Evolutionary conservation across 352 stramenopile genomes (phyloP), one percentile per base, ranked within the genome.

Genomic region (Globisporangium sylvaticum): DNA sequence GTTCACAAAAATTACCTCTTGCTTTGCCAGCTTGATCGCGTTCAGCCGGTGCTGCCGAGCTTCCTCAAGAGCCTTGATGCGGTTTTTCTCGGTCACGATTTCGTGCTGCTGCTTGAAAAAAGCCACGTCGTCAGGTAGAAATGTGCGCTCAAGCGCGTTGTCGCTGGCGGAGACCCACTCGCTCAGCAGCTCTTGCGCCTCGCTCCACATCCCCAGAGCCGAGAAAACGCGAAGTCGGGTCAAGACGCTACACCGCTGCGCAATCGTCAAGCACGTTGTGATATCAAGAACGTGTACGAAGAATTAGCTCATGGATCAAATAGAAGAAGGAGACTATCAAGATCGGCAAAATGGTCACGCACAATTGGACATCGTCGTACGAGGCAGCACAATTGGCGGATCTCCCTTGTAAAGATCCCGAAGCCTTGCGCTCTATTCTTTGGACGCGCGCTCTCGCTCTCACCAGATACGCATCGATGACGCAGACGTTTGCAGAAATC

Each of bases 211-310:
- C 48, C 52, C 59, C 37, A 68, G 56, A 12, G 58, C 56, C n/a
- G 39, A 29, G 4, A 72, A 64, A 15, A 66, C 37, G 7, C 39
- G 34, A 18, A 79, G 25, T 18, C 54, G 55, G 34, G 34, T 76
- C 72, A 9, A 67, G 32, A 6, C 32, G 20, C 22, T 69, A 24
- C 20, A 79, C 52, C 10, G 12, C 20, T 3, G 39, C 24, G 37
- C 72, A 79, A 48, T 79, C 72, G 29, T 64, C 20, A 5, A 79
- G 44, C 20, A 58, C 39, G 2, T 61, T 72, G 12, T 59, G 8
- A 22, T 18, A 44, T 44, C 29, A 44, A 29, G 15, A 15, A 44
- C 20, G 18, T 4, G 42, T 6, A 50, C 42, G 18, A 12, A 50
- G 2, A 10, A 10, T 50, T 50, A 50, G 42, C 2, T 50, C 18